Evolutionary conservation across 2,329 filamentous ascomycete species (phyloP).

Genomic region (Fonsecaea pedrosoi): DNA sequence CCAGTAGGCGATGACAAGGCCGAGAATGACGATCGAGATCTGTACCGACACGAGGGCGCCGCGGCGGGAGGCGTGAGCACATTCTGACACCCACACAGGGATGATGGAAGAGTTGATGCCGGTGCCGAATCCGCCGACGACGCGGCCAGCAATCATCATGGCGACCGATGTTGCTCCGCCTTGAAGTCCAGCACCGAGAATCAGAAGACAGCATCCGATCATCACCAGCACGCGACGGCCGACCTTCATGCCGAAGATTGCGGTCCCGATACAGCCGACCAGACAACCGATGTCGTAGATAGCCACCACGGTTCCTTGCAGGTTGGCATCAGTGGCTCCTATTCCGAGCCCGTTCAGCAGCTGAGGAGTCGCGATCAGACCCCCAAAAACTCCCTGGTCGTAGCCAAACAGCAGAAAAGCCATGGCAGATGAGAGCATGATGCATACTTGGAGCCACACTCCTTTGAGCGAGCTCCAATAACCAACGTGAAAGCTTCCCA

Average conservation of each 20-base stretch:
- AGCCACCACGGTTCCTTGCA: slow-evolving; percentile 39
- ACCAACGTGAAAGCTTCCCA: slow-evolving; percentile 1
- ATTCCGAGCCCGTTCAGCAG: slow-evolving; percentile 36
- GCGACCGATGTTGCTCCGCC: slow-evolving; percentile 33
- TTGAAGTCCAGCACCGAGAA: slow-evolving; percentile 41
- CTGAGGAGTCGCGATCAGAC: slow-evolving; percentile 5
- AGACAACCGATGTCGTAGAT: slow-evolving; percentile 37
- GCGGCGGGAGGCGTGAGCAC: slow-evolving; percentile 8
- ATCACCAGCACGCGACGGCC: slow-evolving; percentile 21
- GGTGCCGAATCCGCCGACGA: slow-evolving; percentile 30
- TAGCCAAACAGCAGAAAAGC: slow-evolving; percentile 50
- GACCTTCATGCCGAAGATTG: slow-evolving; percentile 38
- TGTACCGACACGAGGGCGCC: slow-evolving; percentile 20
- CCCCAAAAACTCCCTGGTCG: slow-evolving; percentile 51
- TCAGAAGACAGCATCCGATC: slow-evolving; percentile 13
- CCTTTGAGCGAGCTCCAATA: slow-evolving; percentile 3
- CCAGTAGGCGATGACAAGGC: slow-evolving; percentile 42
- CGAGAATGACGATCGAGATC: slow-evolving; percentile 28
- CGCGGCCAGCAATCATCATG: slow-evolving; percentile 40
- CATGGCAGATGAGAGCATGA: slow-evolving; percentile 13
- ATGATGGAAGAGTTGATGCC: slow-evolving; percentile 12
- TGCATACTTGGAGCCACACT: slow-evolving; percentile 6
- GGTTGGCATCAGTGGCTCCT: slow-evolving; percentile 33
- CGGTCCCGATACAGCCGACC: slow-evolving; percentile 32
- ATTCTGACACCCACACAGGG: slow-evolving; percentile 34